phyloP scores from a whole-genome alignment of 768 basidiomycete genomes.

The Mrakia hoshinonis region DNA sequence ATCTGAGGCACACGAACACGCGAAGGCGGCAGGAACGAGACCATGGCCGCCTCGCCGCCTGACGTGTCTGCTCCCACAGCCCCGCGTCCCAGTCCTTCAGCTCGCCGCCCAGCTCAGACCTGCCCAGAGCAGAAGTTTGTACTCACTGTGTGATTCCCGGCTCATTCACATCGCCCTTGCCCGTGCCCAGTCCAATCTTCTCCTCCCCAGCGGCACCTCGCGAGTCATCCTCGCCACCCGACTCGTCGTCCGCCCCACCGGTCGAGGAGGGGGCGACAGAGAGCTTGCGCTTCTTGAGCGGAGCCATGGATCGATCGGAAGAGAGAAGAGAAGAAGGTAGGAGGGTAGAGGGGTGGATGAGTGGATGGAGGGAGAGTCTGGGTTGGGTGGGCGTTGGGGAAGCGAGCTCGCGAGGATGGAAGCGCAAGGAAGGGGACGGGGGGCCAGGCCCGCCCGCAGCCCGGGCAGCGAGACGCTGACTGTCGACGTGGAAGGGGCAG shows the following conservation, averaged over 20 bases:
- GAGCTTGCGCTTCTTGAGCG: background rate
- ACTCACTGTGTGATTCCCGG: slow-evolving; percentile 27
- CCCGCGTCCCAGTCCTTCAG: background rate
- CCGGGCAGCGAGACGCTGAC: too few relatives aligned
- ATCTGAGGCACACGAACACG: too few relatives aligned
- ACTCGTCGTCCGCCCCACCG: background rate
- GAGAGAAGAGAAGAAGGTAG: background rate
- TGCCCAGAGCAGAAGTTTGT: background rate
- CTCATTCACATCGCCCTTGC: slow-evolving; percentile 26
- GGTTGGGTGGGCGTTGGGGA: too few relatives aligned
- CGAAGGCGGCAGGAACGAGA: too few relatives aligned
- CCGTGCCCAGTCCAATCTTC: slow-evolving; percentile 21
- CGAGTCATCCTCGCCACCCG: background rate
- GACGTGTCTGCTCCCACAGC: background rate
- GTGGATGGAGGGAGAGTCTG: too few relatives aligned
- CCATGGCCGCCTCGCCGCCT: too few relatives aligned
- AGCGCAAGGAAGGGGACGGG: too few relatives aligned
- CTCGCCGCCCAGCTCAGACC: background rate
- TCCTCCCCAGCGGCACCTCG: background rate
- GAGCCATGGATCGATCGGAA: background rate
- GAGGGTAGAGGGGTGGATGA: too few relatives aligned
- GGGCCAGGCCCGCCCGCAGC: too few relatives aligned
- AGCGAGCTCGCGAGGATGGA: too few relatives aligned
- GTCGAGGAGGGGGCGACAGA: background rate
- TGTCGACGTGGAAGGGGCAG: too few relatives aligned